Base-by-base conservation (phyloP, 306 rosid genomes). In the Quercus rubra region DNA sequence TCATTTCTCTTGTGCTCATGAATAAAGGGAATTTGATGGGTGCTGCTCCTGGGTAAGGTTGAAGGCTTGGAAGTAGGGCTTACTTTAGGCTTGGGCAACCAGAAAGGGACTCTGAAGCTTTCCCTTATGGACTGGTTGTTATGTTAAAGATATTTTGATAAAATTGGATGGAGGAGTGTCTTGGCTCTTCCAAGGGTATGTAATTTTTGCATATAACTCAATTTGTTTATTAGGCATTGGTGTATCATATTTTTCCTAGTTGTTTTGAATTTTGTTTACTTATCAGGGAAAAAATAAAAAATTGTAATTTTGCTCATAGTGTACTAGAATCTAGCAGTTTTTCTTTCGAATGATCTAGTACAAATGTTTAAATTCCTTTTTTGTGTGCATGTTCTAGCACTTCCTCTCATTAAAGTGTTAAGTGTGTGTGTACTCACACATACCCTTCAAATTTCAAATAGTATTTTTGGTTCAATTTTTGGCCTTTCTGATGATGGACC, bases 101-200 rank as follows among this genome's bases (percentile, higher is more conserved):
- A 86, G 41, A 85, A 91, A 74, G 99, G 97, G 76, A 89, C 93
- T 41, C 74, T 90, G 86, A 88, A 86, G 81, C 89, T 92, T 78
- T 81, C 86, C 72, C 91, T 92, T 41, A 57, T 74, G 83, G 90
- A 89, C 31, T 85, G 87, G 91, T 57, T 91, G 94, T 82, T 51
- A 79, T 66, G 92, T 95, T 70, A 74, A 89, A 74, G 91, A 89
- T 28, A 92, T 95, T 75, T 88, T 90, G 79, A 90, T 92, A 76
- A 87, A 85, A 76, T 79, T 95, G 84, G 97, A 92, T 79, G 97
- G 94, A 58, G 99, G 99, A 85, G 90, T 97, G 72, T 95, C 99
- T 75, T 92, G 97, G 97, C 90, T 92, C 82, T 94, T 92, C 83
- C 97, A 92, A 91, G 97, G 99, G 97, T 94, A 92, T 49, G 51